phyloP scores from a whole-genome alignment of 805 yeast genomes.

The Zygosaccharomyces siamensis region DNA sequence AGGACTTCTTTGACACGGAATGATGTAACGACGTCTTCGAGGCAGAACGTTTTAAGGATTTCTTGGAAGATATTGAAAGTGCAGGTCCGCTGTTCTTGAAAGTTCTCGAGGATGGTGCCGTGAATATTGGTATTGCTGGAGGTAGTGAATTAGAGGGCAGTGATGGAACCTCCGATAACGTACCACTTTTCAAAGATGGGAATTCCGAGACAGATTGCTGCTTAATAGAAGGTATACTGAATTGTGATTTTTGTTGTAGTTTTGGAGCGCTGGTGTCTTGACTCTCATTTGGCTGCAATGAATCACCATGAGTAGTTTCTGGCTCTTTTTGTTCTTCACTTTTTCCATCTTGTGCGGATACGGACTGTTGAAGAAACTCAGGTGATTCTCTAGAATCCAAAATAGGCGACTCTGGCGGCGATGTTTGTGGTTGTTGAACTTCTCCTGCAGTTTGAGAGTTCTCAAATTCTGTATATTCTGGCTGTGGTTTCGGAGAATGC shows the following conservation, averaged over 20 bases:
- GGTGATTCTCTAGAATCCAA: too few relatives aligned
- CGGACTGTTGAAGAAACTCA: neutral
- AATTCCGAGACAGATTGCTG: slow-evolving; percentile 6
- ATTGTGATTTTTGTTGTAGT: slow-evolving; percentile 30
- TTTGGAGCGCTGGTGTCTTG: slow-evolving; percentile 25
- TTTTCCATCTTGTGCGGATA: neutral
- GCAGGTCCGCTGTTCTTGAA: slow-evolving; percentile 25
- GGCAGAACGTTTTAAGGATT: slow-evolving; percentile 10
- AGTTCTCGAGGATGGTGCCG: slow-evolving; percentile 28
- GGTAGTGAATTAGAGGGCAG: slow-evolving; percentile 14
- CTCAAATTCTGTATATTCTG: slow-evolving; percentile 1
- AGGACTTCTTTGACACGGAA: slow-evolving; percentile 10
- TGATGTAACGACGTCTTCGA: slow-evolving; percentile 10
- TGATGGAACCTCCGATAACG: slow-evolving; percentile 9
- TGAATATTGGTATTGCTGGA: slow-evolving; percentile 22
- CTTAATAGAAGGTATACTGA: slow-evolving; percentile 25
- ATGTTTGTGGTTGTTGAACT: neutral
- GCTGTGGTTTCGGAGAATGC: slow-evolving; percentile 35
- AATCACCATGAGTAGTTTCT: neutral
- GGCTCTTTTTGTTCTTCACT: slow-evolving; percentile 1
- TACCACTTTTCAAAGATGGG: neutral
- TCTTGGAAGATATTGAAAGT: slow-evolving; percentile 20
- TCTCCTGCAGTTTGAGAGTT: neutral
- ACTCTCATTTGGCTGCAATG: neutral
- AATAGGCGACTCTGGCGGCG: neutral